Base-by-base conservation (phyloP, 2,329 filamentous ascomycete genomes). In the Microdochium bolleyi region DNA sequence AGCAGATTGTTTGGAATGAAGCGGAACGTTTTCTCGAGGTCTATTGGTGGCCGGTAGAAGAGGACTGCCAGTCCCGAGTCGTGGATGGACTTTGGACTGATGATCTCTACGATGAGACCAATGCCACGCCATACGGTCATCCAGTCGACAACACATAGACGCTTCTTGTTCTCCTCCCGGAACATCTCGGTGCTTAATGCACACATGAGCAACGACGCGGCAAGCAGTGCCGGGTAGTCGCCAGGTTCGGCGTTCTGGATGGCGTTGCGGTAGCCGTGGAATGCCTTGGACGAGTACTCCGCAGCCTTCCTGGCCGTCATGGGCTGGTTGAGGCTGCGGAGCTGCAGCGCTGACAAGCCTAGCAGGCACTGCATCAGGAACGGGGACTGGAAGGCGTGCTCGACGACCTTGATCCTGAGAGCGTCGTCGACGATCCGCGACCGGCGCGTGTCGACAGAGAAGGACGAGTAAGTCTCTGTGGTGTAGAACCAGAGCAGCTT, bases 321-420 rank as follows among this genome's bases (percentile, higher is more conserved):
- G 8, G 65, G 61, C 30, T 72, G 65, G 2, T 67, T 60, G 21
- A 75, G 60, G n/a, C 59, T 64, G 56, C 73, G 70, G 59, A 80
- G 68, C 56, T 81, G 76, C 22, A 78, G 64, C 19, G 75, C 71
- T 0, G 79, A 71, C 1, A 81, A 66, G 11, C 71, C 78, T 54
- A 82, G 71, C n/a, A 82, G 56, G 8, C 72, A 74, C 57, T 81
- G 69, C 75, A 82, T 77, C 32, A 82, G 71, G 55, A 82, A 82
- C 0, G 71, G 73, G n/a, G 70, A 72, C 49, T 71, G 62, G 51
- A 81, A 79, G 44, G 78, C 79, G 38, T 75, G 70, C 37, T 75
- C 70, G 7, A 79, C 72, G 46, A 82, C 64, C 22, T 67, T 69
- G 24, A 73, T 67, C 54, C 70, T 72, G 54, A 82, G 69, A 22